These are phyloP conservation scores for Scedosporium dehoogii DNA, from an alignment of 2,329 filamentous ascomycete genomes.

Conservation along the genomic window DNA sequence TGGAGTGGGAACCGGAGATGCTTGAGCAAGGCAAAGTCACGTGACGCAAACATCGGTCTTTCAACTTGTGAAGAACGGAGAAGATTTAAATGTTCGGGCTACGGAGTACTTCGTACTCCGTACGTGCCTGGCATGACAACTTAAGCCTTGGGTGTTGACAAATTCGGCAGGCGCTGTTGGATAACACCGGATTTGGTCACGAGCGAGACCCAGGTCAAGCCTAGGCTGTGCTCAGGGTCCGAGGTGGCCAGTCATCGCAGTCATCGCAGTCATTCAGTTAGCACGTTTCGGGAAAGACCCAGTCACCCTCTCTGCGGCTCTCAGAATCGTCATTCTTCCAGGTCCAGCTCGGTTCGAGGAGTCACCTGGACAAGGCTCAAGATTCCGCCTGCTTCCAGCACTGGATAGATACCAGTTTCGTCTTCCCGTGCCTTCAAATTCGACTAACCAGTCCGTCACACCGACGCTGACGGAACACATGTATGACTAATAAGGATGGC, in stretches of 20 bases:
- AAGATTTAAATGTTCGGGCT: not conserved
- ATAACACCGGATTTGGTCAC: not conserved
- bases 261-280: not conserved
- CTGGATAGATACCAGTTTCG: no score
- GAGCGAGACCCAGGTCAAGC: not conserved
- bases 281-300: not conserved
- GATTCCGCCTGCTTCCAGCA: no score
- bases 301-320: not conserved
- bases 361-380: no score
- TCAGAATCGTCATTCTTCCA: no score
- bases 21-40: no score
- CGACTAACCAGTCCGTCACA: not conserved
- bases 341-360: no score
- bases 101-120: no score
- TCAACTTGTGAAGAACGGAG: not conserved
- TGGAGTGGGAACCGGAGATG: no score
- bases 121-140: not conserved
- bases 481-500: not conserved
- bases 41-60: no score
- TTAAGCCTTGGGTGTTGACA: not conserved
- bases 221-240: not conserved
- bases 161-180: not conserved
- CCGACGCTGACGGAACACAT: not conserved
- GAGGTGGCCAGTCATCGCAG: not conserved
- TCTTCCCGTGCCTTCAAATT: not conserved